phyloP scores from a whole-genome alignment of 75 land plant species.

The Ceratopteris richardii region DNA sequence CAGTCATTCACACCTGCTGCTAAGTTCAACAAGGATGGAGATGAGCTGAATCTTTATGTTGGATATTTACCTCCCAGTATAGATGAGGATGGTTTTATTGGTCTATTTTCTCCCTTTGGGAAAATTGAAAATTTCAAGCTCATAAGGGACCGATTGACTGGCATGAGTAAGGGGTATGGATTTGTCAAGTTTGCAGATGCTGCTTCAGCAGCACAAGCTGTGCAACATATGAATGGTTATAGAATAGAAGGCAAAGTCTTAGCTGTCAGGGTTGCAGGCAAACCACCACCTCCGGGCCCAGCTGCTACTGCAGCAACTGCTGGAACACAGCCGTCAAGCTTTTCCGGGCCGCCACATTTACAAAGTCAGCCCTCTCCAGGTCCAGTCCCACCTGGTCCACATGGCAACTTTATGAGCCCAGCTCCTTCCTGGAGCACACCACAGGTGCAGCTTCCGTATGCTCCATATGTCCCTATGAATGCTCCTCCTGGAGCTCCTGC shows the following conservation, averaged over 20 bases:
- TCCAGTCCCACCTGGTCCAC: constrained; percentile 22
- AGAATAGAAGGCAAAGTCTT: constrained; percentile 69
- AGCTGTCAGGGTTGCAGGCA: constrained; percentile 92
- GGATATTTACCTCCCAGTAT: constrained; percentile 69
- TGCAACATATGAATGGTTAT: constrained; percentile 70
- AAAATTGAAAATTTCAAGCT: constrained; percentile 74
- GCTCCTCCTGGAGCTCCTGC: background rate
- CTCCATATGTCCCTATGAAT: constrained; percentile 7
- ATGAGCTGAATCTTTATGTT: constrained; percentile 79
- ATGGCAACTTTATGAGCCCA: constrained; percentile 34
- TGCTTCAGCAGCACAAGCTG: constrained; percentile 67
- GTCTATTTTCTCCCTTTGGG: constrained; percentile 71
- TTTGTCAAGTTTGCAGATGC: constrained; percentile 85
- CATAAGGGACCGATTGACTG: constrained; percentile 59
- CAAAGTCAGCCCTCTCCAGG: constrained; percentile 47
- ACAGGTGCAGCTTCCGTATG: constrained; percentile 28
- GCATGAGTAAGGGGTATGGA: constrained; percentile 79
- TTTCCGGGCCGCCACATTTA: constrained; percentile 37
- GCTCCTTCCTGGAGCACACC: constrained; percentile 80
- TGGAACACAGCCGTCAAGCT: constrained; percentile 17
- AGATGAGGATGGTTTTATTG: constrained; percentile 65
- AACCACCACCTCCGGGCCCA: constrained; percentile 51
- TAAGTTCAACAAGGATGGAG: constrained; percentile 56
- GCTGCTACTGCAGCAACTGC: constrained; percentile 13
- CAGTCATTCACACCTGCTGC: background rate